A percentile compares a stretch with the other conserved stretches of the same genome.
These are phyloP conservation scores for Perkinsus chesapeaki DNA, from an alignment of 169 alveolate genomes.

Conservation along the genomic window DNA sequence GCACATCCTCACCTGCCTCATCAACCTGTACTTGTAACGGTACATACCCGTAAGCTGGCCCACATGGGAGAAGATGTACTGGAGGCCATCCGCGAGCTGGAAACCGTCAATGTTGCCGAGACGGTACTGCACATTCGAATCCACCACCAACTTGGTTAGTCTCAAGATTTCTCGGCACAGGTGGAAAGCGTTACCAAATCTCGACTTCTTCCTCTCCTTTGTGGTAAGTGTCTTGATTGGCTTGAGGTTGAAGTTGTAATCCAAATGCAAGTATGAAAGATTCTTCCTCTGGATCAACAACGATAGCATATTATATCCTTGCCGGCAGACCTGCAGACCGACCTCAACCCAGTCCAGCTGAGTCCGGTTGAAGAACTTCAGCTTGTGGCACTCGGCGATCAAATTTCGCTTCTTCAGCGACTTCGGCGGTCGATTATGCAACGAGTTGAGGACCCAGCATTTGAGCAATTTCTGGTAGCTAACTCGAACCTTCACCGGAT, in stretches of 20 bases:
- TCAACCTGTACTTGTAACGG: slow-evolving; percentile 97
- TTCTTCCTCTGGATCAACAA: slow-evolving; percentile 96
- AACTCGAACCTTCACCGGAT: slow-evolving; percentile 97
- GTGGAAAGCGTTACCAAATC: slow-evolving; percentile 99
- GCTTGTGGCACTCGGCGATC: slow-evolving; percentile 87
- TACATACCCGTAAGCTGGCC: slow-evolving; percentile 99
- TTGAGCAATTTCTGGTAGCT: slow-evolving; percentile 94
- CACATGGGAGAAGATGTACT: slow-evolving; percentile 96
- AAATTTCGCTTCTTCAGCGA: slow-evolving; percentile 84
- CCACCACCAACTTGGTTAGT: slow-evolving; percentile 95
- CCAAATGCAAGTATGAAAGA: slow-evolving; percentile 95
- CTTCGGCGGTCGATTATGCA: slow-evolving; percentile 89
- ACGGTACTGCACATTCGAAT: slow-evolving; percentile 96
- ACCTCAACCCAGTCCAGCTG: slow-evolving; percentile 99
- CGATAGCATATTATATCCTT: slow-evolving; percentile 98
- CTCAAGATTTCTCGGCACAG: slow-evolving; percentile 97
- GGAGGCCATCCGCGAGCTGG: slow-evolving; percentile 99
- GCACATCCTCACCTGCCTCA: slow-evolving; percentile 99
- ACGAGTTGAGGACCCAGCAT: slow-evolving; percentile 92
- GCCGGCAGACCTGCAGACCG: slow-evolving; percentile 96
- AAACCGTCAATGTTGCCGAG: slow-evolving; percentile 99
- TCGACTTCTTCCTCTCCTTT: slow-evolving; percentile 98
- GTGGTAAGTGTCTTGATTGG: slow-evolving; percentile 98
- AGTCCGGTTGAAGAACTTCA: slow-evolving; percentile 96
- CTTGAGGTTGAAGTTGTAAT: slow-evolving; percentile 97